These are phyloP conservation scores for Podospora appendiculata DNA, from an alignment of 495 filamentous ascomycete species.

Conservation along the genomic window DNA sequence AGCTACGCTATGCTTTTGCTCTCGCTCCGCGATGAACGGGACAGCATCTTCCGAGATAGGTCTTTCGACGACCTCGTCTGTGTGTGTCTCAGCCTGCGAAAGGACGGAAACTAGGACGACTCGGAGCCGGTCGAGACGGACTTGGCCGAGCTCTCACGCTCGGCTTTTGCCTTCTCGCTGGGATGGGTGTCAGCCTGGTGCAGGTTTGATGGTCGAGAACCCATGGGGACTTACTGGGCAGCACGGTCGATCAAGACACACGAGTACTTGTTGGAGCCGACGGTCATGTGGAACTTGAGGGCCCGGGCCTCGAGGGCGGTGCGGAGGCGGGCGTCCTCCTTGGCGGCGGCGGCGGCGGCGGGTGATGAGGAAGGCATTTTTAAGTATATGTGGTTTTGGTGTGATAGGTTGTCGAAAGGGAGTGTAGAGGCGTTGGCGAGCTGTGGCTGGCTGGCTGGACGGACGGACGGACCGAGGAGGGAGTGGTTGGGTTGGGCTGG, in stretches of 20 bases:
- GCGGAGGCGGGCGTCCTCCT: slow-evolving; percentile 16
- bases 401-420: background rate
- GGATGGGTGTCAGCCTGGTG: slow-evolving; percentile 1
- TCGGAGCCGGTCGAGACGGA: background rate
- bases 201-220: background rate
- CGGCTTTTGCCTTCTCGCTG: slow-evolving; percentile 29
- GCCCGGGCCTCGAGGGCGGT: slow-evolving; percentile 26
- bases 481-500: no score
- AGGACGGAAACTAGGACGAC: no score
- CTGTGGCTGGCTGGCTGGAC: background rate
- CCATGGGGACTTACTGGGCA: slow-evolving; percentile 33
- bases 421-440: background rate
- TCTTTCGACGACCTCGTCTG: no score
- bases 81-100: no score
- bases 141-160: background rate
- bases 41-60: no score
- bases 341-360: slow-evolving; percentile 1
- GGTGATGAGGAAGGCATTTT: slow-evolving; percentile 8
- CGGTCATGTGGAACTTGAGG: slow-evolving; percentile 37
- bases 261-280: slow-evolving; percentile 27
- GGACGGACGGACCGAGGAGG: background rate
- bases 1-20: no score
- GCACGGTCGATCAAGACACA: slow-evolving; percentile 35
- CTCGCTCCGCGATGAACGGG: no score
- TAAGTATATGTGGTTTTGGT: background rate